Conservation (phyloP, 768 basidiomycete species). For the Austroboletus festivus region DNA sequence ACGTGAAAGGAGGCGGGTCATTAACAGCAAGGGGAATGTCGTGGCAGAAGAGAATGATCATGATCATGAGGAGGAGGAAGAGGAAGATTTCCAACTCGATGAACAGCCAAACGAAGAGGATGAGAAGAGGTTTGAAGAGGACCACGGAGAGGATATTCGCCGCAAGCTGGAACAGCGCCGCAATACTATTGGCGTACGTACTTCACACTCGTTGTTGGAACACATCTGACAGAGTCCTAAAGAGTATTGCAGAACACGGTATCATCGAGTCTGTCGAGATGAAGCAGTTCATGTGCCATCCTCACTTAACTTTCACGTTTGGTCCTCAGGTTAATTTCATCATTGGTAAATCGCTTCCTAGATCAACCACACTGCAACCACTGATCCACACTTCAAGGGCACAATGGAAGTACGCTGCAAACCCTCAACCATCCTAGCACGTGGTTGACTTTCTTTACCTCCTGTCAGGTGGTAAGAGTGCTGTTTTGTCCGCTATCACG, state of each 20-base stretch:
- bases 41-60: conserved; percentile 28
- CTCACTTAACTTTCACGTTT: conserved; percentile 76
- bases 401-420: conserved; percentile 82
- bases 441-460: not conserved
- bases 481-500: conserved; percentile 88
- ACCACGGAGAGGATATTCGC: conserved; percentile 54
- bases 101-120: conserved; percentile 46
- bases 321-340: conserved; percentile 97
- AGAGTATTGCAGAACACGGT: conserved; percentile 84
- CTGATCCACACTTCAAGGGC: conserved; percentile 46
- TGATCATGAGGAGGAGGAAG: conserved; percentile 30
- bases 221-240: not conserved
- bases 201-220: conserved; percentile 37
- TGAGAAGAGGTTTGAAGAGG: conserved; percentile 65
- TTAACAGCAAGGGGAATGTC: conserved; percentile 33
- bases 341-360: conserved; percentile 55
- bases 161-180: conserved; percentile 47
- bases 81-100: conserved; percentile 34
- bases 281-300: conserved; percentile 96
- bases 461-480: conserved; percentile 84
- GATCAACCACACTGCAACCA: not conserved
- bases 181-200: conserved; percentile 40
- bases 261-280: conserved; percentile 85
- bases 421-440: too few relatives aligned
- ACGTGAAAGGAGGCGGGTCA: conserved; percentile 29